Conservation (phyloP, 2,329 filamentous ascomycete species). For the Monilinia fructigena region DNA sequence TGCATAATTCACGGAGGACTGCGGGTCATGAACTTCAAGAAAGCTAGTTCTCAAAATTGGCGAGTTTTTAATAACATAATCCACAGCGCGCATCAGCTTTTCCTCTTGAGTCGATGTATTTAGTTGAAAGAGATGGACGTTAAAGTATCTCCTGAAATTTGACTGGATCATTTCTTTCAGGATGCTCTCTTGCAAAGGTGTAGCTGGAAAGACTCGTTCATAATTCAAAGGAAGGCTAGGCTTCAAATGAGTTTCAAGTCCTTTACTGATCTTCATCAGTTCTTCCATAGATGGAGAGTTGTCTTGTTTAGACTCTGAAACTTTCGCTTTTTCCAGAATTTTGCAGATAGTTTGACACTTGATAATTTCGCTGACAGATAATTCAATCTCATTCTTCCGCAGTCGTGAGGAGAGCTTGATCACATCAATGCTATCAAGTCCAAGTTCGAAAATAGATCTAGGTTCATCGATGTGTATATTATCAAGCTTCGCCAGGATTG, state of each 20-base stretch:
- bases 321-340: conserved; percentile 47
- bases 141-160: conserved; percentile 75
- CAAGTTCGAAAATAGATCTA: conserved; percentile 74
- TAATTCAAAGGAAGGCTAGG: conserved; percentile 44
- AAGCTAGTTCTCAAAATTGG: conserved; percentile 78
- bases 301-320: conserved; percentile 19
- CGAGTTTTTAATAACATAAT: conserved; percentile 54
- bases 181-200: conserved; percentile 85
- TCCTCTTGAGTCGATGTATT: conserved; percentile 52
- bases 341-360: conserved; percentile 64
- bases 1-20: conserved; percentile 54
- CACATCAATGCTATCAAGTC: conserved; percentile 87
- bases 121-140: conserved; percentile 73
- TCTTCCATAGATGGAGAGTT: conserved; percentile 23
- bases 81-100: conserved; percentile 61
- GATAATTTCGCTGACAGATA: conserved; percentile 78
- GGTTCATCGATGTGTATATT: conserved; percentile 52
- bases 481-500: conserved; percentile 56
- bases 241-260: conserved; percentile 44
- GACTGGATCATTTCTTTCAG: conserved; percentile 78
- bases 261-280: conserved; percentile 36
- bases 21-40: conserved; percentile 59
- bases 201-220: conserved; percentile 68
- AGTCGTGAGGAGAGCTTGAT: conserved; percentile 79
- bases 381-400: conserved; percentile 55